Evolutionary conservation across 2,329 filamentous ascomycete genomes (phyloP), one percentile per base, ranked within the genome.

Genomic region (Bipolaris gigantea): DNA sequence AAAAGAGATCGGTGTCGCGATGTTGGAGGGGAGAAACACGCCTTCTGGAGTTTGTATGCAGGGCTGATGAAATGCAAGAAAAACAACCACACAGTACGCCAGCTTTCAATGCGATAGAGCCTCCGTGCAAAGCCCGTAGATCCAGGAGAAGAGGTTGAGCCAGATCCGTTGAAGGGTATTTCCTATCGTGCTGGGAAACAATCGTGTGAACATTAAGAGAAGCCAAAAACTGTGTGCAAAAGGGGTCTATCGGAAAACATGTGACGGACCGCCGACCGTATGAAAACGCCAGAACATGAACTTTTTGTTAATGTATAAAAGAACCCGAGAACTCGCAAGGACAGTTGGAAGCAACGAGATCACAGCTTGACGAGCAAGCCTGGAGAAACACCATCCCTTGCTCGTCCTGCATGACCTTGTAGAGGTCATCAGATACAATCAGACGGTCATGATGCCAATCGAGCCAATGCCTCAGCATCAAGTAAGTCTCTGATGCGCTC

Each of bases 401-500:
- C 42, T 19, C 44, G 40, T 27, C 8, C 47, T 34, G 38, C 30
- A 46, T 36, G 33, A 16, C 33, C 33, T 19, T 16, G 36, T n/a
- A n/a, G 30, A 39, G 30, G 30, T n/a, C 19, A 40, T 34, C 30
- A 36, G 18, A 42, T 23, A 33, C 35, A 32, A 23, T 9, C 25
- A 23, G 13, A 11, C 16, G 25, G 72, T 59, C 53, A 59, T 51
- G 15, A 84, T 80, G 52, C 25, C 60, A 87, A 77, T 61, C 81
- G 78, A 60, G 77, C 74, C 69, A 77, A 81, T 53, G 85, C 73
- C 54, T 78, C 74, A 23, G 73, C 69, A 64, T 81, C 80, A 53
- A 86, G 71, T 54, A 83, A 72, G 55, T 79, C 77, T 49, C 78
- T 73, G 53, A 86, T 77, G 66, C 79, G 81, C 74, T 83, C 83